These are phyloP conservation scores for Mycena vitilis DNA, from an alignment of 768 basidiomycete species.

Conservation along the genomic window DNA sequence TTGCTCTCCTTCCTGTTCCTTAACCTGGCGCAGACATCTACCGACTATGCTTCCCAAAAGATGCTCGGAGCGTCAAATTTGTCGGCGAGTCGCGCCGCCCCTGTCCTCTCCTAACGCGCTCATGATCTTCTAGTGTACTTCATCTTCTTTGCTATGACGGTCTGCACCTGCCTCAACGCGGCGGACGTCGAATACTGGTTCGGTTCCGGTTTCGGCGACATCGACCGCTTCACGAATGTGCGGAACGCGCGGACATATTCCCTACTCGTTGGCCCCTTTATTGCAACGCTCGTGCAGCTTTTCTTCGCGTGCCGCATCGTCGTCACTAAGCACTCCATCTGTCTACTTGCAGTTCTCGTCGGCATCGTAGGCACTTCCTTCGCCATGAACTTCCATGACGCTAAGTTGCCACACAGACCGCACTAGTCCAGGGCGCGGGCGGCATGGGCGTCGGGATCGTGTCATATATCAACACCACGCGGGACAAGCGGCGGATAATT, in stretches of 20 bases:
- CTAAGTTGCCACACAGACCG: not conserved
- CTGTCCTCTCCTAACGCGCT: not conserved
- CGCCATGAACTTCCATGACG: too few species aligned
- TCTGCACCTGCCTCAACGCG: conserved; percentile 16
- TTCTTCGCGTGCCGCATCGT: conserved; percentile 24
- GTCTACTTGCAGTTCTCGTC: conserved; percentile 11
- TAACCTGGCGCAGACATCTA: conserved; percentile 21
- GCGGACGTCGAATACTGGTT: conserved; percentile 27
- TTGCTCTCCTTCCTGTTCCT: not conserved
- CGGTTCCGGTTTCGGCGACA: conserved; percentile 25
- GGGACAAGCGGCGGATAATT: not conserved
- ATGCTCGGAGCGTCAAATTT: conserved; percentile 11
- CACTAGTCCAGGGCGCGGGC: conserved; percentile 21
- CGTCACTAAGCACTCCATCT: not conserved
- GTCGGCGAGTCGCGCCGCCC: conserved; percentile 15
- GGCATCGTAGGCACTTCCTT: not conserved
- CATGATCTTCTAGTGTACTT: conserved; percentile 21
- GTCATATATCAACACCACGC: conserved; percentile 5
- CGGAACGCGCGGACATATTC: conserved; percentile 18
- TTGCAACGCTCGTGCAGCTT: conserved; percentile 23
- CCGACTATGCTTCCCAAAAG: conserved; percentile 27
- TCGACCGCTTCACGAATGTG: conserved; percentile 16
- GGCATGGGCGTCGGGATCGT: conserved; percentile 28
- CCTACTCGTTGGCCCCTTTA: conserved; percentile 24
- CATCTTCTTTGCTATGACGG: conserved; percentile 21